Conservation (phyloP, 495 filamentous ascomycete genomes). For the Daldinia grandis region DNA sequence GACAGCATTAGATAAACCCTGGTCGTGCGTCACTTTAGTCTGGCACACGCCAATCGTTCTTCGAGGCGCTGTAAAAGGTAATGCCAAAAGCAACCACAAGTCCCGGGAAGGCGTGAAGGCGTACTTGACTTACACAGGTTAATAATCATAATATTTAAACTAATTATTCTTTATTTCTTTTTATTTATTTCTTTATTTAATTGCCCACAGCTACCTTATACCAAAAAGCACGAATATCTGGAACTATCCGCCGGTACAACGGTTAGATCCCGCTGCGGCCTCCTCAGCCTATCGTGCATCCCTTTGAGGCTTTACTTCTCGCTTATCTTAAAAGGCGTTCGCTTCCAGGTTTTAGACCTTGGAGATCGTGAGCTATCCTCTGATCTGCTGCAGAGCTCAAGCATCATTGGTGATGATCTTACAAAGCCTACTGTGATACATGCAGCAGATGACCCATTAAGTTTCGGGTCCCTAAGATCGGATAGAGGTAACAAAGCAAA, state of each 20-base stretch:
- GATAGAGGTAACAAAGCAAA: neutral
- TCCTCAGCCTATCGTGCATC: slow-evolving; percentile 5
- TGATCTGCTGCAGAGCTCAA: neutral
- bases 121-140: neutral
- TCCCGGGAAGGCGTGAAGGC: slow-evolving; percentile 5
- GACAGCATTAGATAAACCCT: slow-evolving; percentile 24
- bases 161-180: neutral
- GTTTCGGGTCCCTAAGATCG: neutral
- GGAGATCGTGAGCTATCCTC: neutral
- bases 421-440: neutral
- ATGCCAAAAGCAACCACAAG: slow-evolving; percentile 20
- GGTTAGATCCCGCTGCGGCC: slow-evolving; percentile 8
- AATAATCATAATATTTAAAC: slow-evolving; percentile 1
- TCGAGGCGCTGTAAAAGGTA: neutral
- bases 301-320: slow-evolving; percentile 8
- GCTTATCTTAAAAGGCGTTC: slow-evolving; percentile 39
- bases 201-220: neutral
- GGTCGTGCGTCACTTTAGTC: slow-evolving; percentile 24
- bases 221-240: slow-evolving; percentile 12
- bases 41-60: slow-evolving; percentile 36
- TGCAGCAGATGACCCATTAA: neutral
- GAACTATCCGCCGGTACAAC: slow-evolving; percentile 19
- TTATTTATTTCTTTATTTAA: slow-evolving; percentile 1
- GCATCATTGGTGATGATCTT: slow-evolving; percentile 7
- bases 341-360: slow-evolving; percentile 15